Percentiles rank a stretch among this genome's conserved stretches.
Evolutionary conservation across 2,329 filamentous ascomycete species (phyloP).

Genomic region (Colletotrichum simmondsii): DNA sequence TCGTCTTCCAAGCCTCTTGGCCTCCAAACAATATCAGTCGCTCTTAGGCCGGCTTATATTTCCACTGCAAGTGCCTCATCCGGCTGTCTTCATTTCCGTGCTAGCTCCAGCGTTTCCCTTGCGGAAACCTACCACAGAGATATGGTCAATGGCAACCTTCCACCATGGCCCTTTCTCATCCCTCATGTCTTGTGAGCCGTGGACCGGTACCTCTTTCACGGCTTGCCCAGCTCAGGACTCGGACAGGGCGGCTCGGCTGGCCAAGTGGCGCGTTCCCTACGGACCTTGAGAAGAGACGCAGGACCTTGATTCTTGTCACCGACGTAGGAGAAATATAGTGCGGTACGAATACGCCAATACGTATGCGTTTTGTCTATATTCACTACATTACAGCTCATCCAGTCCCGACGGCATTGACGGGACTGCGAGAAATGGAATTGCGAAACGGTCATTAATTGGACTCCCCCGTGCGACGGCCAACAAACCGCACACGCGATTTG

Average conservation of each 20-base stretch:
- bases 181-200: too few relatives aligned
- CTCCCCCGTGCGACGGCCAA: background rate
- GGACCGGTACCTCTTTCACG: background rate
- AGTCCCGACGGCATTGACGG: background rate
- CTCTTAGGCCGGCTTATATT: background rate
- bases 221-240: background rate
- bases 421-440: background rate
- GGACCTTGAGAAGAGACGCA: background rate
- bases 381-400: background rate
- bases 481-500: slow-evolving; percentile 1
- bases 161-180: background rate
- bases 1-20: slow-evolving; percentile 12
- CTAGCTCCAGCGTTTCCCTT: background rate
- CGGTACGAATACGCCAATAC: background rate
- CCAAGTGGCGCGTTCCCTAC: background rate
- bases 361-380: background rate
- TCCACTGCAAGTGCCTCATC: background rate
- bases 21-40: background rate
- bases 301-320: background rate
- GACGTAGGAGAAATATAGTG: background rate
- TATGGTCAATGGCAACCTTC: background rate
- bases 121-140: background rate
- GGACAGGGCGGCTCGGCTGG: background rate
- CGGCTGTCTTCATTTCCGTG: slow-evolving; percentile 1
- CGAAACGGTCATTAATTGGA: slow-evolving; percentile 2